Base-by-base conservation (phyloP, 805 yeast genomes). In the Candida xiaguanensis region DNA sequence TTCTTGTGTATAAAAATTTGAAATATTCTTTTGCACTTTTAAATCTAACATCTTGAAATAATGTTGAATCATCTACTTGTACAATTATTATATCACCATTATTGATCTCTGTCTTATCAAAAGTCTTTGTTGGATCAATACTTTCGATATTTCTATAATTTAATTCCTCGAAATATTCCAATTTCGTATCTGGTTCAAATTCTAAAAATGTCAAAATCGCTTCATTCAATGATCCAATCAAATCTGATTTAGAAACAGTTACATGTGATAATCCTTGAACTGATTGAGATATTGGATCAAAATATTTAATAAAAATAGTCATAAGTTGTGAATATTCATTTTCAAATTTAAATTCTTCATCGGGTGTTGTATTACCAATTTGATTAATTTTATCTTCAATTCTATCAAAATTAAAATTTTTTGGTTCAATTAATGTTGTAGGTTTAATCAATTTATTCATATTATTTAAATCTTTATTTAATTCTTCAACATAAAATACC, bases 231-330 rank as follows among this genome's bases (percentile, higher is more conserved):
- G 60, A 53, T 0, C 65, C 61, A 5, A 82, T 57, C 1, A 56
- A 51, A 15, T 73, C 76, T 34, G 72, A 74, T 37, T 71, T 72
- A 9, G 71, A 58, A 1, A 84, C 78, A 14, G 70, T 59, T 3
- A 70, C 55, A 50, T 85, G 85, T 0, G 85, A 75, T 14, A 84
- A 60, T 1, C 95, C 95, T n/a, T 56, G 59, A n/a, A 87, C 55
- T 4, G 67, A 56, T 53, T 79, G 83, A 0, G 60, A 49, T 3
- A 55, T 53, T 1, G 70, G 72, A 52, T 88, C 90, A 60, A 83
- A 88, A 45, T 72, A 71, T 57, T 89, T 88, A 36, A 88, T 49
- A 48, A 82, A 78, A 8, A 63, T 37, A 46, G 63, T 47, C 5
- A 60, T 55, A 31, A 52, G 41, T 22, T 40, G 40, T 11, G 47